A percentile compares a stretch with the other conserved stretches of the same genome.
These are phyloP conservation scores for Mucor sp. DNA, from an alignment of 371 early-diverging fungal genomes.

Conservation along the genomic window DNA sequence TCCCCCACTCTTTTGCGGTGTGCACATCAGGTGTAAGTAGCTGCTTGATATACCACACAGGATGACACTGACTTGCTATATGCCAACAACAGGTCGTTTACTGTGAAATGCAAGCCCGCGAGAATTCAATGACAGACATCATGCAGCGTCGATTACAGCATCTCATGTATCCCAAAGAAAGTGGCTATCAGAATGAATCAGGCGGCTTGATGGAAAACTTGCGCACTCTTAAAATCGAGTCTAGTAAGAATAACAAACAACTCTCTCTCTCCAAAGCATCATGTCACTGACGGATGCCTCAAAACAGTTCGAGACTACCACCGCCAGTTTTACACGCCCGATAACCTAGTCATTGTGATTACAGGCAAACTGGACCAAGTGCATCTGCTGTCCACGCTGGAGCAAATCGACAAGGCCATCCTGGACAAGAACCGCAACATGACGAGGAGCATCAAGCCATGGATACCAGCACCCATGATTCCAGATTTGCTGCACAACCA, in stretches of 20 bases:
- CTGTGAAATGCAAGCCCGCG: conserved; percentile 37
- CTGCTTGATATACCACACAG: too few relatives aligned
- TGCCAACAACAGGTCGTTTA: conserved; percentile 37
- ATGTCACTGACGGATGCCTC: neutral
- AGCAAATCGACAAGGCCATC: conserved; percentile 51
- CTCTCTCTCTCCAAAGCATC: neutral
- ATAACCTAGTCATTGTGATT: conserved; percentile 56
- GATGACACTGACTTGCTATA: too few relatives aligned
- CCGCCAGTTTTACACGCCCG: conserved; percentile 55
- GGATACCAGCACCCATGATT: conserved; percentile 49
- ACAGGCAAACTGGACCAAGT: conserved; percentile 48
- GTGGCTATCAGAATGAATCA: conserved; percentile 56
- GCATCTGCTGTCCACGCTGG: conserved; percentile 42
- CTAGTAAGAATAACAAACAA: conserved; percentile 31
- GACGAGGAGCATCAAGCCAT: conserved; percentile 18
- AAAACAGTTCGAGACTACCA: conserved; percentile 47
- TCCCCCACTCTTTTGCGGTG: neutral
- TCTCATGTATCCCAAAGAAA: conserved; percentile 52
- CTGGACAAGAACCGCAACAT: conserved; percentile 31
- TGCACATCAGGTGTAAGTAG: conserved; percentile 17
- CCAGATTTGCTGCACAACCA: conserved; percentile 37
- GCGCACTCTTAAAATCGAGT: conserved; percentile 32
- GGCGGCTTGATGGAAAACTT: conserved; percentile 57
- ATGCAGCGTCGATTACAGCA: conserved; percentile 36
- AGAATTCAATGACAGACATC: conserved; percentile 24